phyloP scores from a whole-genome alignment of 139 green algal genomes.

The Chloropicon primus region DNA sequence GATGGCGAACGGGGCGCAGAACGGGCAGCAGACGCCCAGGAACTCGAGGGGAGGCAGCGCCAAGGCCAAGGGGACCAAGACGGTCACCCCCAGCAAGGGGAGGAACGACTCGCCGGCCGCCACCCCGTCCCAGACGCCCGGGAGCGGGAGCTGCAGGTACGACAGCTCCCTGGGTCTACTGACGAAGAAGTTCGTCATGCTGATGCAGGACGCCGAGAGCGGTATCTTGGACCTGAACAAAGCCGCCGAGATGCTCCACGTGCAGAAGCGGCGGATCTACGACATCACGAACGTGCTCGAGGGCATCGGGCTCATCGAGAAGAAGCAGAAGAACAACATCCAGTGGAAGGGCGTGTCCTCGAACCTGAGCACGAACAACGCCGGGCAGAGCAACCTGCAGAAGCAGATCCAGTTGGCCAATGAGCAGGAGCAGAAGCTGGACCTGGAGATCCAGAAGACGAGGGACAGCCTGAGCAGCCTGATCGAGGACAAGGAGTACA shows the following conservation, averaged over 20 bases:
- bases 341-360: constrained; percentile 32
- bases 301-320: constrained; percentile 87
- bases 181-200: constrained; percentile 80
- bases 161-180: constrained; percentile 75
- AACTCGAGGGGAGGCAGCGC: not conserved
- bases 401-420: constrained; percentile 9
- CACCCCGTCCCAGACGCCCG: not conserved
- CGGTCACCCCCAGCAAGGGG: not conserved
- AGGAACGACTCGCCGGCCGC: not conserved
- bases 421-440: constrained; percentile 31
- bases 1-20: not conserved
- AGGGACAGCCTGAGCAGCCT: constrained; percentile 13
- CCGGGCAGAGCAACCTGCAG: not conserved
- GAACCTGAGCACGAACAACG: not conserved
- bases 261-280: constrained; percentile 95
- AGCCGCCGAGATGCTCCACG: constrained; percentile 62
- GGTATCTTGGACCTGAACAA: constrained; percentile 82
- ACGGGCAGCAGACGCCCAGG: not conserved
- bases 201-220: constrained; percentile 55
- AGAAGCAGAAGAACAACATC: constrained; percentile 83
- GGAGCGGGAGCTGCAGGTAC: constrained; percentile 35
- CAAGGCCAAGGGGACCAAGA: not conserved
- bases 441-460: constrained; percentile 32
- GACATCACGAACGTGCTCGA: constrained; percentile 99
- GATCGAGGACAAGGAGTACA: constrained; percentile 31